Evolutionary conservation across 306 rosid genomes (phyloP), one percentile per base, ranked within the genome.

Genomic region (Senna tora): DNA sequence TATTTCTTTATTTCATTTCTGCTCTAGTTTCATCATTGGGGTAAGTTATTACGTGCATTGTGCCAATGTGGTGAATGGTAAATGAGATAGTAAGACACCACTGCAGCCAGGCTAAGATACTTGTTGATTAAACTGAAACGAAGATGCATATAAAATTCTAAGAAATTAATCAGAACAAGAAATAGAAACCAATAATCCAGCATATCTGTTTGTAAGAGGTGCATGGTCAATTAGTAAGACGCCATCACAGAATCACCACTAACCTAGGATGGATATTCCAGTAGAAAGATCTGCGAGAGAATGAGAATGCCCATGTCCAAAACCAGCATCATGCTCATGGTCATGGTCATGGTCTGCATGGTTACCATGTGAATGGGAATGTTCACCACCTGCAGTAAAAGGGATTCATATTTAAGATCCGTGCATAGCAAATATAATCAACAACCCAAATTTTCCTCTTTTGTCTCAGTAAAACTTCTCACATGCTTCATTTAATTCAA

Each of bases 221-320:
- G 75, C 60, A 70, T 64, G 71, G 10, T 77, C 52, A 54, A 61
- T 15, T 33, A 45, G 41, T 28, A 32, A 72, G 75, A 69, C 33
- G 68, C 20, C 52, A 72, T 42, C 20, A 33, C 46, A 68, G 13
- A 57, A 72, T 57, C 21, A 14, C 63, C 66, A 87, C 98, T 80
- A 68, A 89, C 98, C 98, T 47, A 93, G 86, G 79, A 93, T 59
- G 11, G 97, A 89, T 38, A 93, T 16, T 80, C 98, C 98, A 30
- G 86, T 87, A 53, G 94, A 87, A 65, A 93, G 97, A 84, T 91
- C 98, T 36, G 87, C 84, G 62, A 93, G 65, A 75, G 98, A 89
- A 84, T 93, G 98, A 12, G 97, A 57, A 77, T 93, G 97, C 25
- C 77, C 81, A 55, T 84, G 86, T 72, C 84, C 86, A 77, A 69